phyloP scores from a whole-genome alignment of 1,139 yeast species.

The Zygosaccharomyces pseudobailii region DNA sequence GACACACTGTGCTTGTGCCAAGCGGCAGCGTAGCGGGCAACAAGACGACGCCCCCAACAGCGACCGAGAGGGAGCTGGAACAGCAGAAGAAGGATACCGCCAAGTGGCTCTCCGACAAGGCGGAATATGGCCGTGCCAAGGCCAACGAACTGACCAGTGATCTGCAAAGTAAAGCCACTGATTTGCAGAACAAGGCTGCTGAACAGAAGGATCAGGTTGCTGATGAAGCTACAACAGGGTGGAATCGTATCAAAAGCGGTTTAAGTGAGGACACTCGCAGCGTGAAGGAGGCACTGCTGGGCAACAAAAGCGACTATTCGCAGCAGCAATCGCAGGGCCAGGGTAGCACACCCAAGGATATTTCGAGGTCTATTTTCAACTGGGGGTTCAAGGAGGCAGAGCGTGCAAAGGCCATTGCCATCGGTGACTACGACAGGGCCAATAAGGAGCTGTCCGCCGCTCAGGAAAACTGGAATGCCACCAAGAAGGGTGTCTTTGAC shows the following conservation, averaged over 20 bases:
- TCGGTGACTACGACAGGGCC: slow-evolving; percentile 29
- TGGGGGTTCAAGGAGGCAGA: slow-evolving; percentile 34
- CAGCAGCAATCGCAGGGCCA: neutral
- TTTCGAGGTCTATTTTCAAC: slow-evolving; percentile 27
- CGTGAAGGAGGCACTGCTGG: slow-evolving; percentile 17
- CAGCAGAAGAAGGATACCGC: slow-evolving; percentile 12
- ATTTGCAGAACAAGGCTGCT: slow-evolving; percentile 12
- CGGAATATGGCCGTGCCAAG: slow-evolving; percentile 11
- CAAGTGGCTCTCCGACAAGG: slow-evolving; percentile 18
- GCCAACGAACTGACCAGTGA: slow-evolving; percentile 13
- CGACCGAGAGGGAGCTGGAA: slow-evolving; percentile 8
- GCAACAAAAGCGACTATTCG: neutral
- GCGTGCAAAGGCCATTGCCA: slow-evolving; percentile 29
- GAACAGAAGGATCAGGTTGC: slow-evolving; percentile 12
- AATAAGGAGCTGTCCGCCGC: slow-evolving; percentile 24
- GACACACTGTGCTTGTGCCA: slow-evolving; percentile 6
- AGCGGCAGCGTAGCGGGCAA: neutral
- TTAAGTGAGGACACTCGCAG: slow-evolving; percentile 19
- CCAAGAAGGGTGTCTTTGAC: slow-evolving; percentile 20
- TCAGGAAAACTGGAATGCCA: slow-evolving; percentile 14
- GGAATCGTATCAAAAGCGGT: slow-evolving; percentile 20
- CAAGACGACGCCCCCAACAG: slow-evolving; percentile 1
- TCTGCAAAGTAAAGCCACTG: slow-evolving; percentile 13
- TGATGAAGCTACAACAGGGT: slow-evolving; percentile 14
- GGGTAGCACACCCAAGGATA: slow-evolving; percentile 16